phyloP scores from a whole-genome alignment of 805 yeast genomes.

The Metschnikowia borealis region DNA sequence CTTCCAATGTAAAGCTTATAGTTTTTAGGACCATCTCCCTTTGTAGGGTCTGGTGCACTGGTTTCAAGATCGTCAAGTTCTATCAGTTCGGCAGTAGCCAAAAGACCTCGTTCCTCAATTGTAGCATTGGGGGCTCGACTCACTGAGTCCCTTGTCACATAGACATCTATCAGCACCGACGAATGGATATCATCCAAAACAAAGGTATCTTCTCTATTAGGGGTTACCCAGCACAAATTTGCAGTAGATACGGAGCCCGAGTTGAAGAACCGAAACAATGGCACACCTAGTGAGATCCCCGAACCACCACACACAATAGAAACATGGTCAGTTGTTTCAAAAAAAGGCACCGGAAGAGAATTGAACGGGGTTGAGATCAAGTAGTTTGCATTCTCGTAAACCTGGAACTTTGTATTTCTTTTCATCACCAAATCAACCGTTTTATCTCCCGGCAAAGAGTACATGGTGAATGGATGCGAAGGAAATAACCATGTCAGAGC shows the following conservation, averaged over 20 bases:
- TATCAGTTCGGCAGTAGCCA: constrained; percentile 17
- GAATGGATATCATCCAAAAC: constrained; percentile 37
- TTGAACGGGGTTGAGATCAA: constrained; percentile 33
- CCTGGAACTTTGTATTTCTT: constrained; percentile 27
- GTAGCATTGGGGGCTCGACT: neutral
- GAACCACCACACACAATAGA: constrained; percentile 67
- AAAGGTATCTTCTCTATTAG: constrained; percentile 44
- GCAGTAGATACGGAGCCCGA: constrained; percentile 20
- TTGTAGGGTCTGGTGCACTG: constrained; percentile 4
- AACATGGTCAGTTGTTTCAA: constrained; percentile 47
- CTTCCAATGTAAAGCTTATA: constrained; percentile 30
- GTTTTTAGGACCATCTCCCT: constrained; percentile 11
- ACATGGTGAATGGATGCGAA: constrained; percentile 66
- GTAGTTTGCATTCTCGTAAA: constrained; percentile 12
- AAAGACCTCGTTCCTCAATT: constrained; percentile 19
- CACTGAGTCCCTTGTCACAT: constrained; percentile 8
- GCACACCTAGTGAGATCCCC: constrained; percentile 63
- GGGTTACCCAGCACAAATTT: constrained; percentile 53
- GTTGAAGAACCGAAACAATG: constrained; percentile 43
- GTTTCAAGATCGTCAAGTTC: constrained; percentile 9
- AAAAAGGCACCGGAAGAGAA: constrained; percentile 42
- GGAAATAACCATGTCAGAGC: constrained; percentile 42
- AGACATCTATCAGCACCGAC: constrained; percentile 6
- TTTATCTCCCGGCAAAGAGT: constrained; percentile 39
- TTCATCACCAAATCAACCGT: constrained; percentile 44